Evolutionary conservation across 305 asterid species (phyloP).

Genomic region (Fraxinus velutina): DNA sequence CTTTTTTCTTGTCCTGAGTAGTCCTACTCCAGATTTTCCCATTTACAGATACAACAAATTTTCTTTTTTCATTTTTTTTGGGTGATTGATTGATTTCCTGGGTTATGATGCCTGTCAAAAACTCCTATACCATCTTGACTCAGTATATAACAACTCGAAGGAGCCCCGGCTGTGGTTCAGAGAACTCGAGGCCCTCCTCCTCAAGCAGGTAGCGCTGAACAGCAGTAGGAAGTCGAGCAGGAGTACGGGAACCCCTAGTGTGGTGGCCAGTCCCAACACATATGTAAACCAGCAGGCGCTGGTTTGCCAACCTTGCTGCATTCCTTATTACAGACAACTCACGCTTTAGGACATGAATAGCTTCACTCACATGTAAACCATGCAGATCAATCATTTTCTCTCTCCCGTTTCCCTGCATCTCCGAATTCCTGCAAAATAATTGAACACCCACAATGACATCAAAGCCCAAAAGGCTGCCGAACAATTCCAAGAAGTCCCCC

Average conservation of each 20-base stretch:
- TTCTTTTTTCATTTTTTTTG: not conserved
- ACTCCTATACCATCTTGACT: slow-evolving; percentile 41
- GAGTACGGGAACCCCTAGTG: slow-evolving; percentile 70
- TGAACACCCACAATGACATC: not conserved
- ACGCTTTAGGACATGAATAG: slow-evolving; percentile 71
- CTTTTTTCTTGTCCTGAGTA: slow-evolving; percentile 21
- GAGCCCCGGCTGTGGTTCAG: slow-evolving; percentile 83
- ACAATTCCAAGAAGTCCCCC: not conserved
- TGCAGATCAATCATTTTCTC: slow-evolving; percentile 85
- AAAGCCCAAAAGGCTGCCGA: not conserved
- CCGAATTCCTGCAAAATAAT: slow-evolving; percentile 53
- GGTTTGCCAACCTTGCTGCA: slow-evolving; percentile 71
- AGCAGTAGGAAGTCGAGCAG: slow-evolving; percentile 71
- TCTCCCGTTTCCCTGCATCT: slow-evolving; percentile 49
- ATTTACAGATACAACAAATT: slow-evolving; percentile 55
- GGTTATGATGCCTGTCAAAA: slow-evolving; percentile 37
- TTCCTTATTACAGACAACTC: slow-evolving; percentile 64
- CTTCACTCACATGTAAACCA: slow-evolving; percentile 80
- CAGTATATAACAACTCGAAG: slow-evolving; percentile 55
- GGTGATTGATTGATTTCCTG: slow-evolving; percentile 23
- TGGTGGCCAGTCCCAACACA: slow-evolving; percentile 84
- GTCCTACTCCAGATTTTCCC: slow-evolving; percentile 37
- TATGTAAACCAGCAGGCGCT: slow-evolving; percentile 62
- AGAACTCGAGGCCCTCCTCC: slow-evolving; percentile 75
- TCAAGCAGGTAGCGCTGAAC: slow-evolving; percentile 81